Conservation (phyloP, 2,329 filamentous ascomycete species). For the Fusarium sp. region DNA sequence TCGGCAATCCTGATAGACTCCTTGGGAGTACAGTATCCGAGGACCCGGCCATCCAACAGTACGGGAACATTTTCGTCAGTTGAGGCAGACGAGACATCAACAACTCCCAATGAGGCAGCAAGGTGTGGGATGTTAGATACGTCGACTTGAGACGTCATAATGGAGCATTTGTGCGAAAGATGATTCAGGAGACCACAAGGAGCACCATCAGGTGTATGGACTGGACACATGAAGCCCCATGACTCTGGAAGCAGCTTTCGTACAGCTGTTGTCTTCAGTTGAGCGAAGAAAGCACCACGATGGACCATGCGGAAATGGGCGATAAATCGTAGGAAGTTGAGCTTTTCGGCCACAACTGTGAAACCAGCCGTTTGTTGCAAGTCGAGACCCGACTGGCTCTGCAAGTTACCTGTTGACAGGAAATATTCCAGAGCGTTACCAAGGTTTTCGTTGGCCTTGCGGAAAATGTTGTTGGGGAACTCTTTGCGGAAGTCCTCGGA, state of each 20-base stretch:
- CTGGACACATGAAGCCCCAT: conserved; percentile 97
- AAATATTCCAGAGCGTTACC: conserved; percentile 93
- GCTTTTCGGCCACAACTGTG: conserved; percentile 96
- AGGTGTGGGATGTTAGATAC: conserved; percentile 77
- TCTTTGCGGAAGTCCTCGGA: conserved; percentile 82
- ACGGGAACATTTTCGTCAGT: conserved; percentile 87
- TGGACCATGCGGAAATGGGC: conserved; percentile 99
- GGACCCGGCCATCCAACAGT: conserved; percentile 87
- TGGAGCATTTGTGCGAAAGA: conserved; percentile 92
- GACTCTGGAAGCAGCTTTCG: conserved; percentile 95
- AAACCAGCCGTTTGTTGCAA: conserved; percentile 95
- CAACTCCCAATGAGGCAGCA: conserved; percentile 82
- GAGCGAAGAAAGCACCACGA: conserved; percentile 97
- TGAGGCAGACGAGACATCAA: conserved; percentile 79
- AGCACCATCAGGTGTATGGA: conserved; percentile 95
- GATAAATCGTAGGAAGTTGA: conserved; percentile 98
- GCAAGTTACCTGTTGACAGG: conserved; percentile 92
- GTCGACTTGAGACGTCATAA: conserved; percentile 81
- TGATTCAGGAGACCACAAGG: conserved; percentile 97
- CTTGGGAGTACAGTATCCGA: conserved; percentile 90
- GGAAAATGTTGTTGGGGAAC: conserved; percentile 81
- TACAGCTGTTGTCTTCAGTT: conserved; percentile 96
- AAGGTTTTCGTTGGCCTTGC: conserved; percentile 87
- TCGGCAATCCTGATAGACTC: conserved; percentile 86
- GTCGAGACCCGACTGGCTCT: conserved; percentile 91